Evolutionary conservation across 345 rosid species (phyloP).

Genomic region (Sisymbrium irio): DNA sequence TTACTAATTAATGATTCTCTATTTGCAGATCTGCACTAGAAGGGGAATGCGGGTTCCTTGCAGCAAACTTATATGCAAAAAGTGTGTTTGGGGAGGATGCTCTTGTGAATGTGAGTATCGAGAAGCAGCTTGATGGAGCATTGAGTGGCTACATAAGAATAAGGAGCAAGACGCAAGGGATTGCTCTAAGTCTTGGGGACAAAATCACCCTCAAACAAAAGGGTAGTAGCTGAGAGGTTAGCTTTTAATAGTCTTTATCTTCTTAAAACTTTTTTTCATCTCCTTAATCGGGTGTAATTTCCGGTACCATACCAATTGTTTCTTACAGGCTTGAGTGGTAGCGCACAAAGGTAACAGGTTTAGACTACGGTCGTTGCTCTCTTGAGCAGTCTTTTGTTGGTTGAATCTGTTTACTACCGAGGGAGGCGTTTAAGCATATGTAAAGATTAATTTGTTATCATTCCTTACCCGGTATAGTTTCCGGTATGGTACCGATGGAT

Average conservation of each 20-base stretch:
- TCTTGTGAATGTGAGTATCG: slow-evolving; percentile 73
- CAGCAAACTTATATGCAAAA: slow-evolving; percentile 86
- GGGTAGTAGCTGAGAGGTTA: slow-evolving; percentile 37
- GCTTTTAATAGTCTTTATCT: neutral
- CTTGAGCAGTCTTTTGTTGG: slow-evolving; percentile 10
- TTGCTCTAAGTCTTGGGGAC: slow-evolving; percentile 57
- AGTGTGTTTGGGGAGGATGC: slow-evolving; percentile 93
- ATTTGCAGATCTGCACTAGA: slow-evolving; percentile 65
- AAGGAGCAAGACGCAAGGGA: slow-evolving; percentile 92
- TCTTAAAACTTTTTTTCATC: neutral
- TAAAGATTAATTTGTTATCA: too few relatives aligned
- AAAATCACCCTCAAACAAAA: slow-evolving; percentile 43
- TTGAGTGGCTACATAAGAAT: slow-evolving; percentile 86
- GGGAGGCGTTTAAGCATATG: slow-evolving; percentile 16
- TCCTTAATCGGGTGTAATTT: too few relatives aligned
- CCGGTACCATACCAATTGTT: neutral
- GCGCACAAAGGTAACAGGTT: slow-evolving; percentile 20
- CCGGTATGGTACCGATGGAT: too few relatives aligned
- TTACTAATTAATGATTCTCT: neutral
- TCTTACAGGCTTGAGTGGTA: slow-evolving; percentile 3
- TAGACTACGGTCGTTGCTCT: slow-evolving; percentile 16
- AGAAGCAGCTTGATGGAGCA: slow-evolving; percentile 66
- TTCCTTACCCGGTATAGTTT: too few relatives aligned
- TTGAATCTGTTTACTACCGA: slow-evolving; percentile 19
- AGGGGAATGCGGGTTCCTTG: slow-evolving; percentile 84